These are phyloP conservation scores for Leccinum boreale DNA, from an alignment of 768 basidiomycete genomes.

Conservation along the genomic window DNA sequence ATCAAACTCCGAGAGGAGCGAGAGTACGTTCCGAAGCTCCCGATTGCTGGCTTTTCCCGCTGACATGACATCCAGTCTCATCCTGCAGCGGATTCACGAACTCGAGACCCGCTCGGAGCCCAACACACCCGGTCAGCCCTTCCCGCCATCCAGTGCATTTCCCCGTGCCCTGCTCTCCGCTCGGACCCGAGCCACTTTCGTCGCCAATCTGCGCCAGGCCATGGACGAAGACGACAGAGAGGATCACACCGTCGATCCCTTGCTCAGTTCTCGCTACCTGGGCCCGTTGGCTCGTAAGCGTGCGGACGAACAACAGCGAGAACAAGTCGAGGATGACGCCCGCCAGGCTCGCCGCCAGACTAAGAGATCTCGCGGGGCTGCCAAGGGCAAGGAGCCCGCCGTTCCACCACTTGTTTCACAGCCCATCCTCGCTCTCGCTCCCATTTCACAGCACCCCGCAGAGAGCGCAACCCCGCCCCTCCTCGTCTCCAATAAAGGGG, in stretches of 20 bases:
- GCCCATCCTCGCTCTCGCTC: slow-evolving; percentile 28
- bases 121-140: slow-evolving; percentile 28
- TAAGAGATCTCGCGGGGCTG: slow-evolving; percentile 30
- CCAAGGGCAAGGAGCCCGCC: slow-evolving; percentile 39
- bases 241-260: slow-evolving; percentile 44
- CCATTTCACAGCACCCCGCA: slow-evolving; percentile 15
- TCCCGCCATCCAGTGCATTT: slow-evolving; percentile 44
- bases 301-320: slow-evolving; percentile 40
- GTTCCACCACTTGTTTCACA: slow-evolving; percentile 20
- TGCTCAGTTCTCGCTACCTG: slow-evolving; percentile 44
- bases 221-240: slow-evolving; percentile 42
- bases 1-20: slow-evolving; percentile 58
- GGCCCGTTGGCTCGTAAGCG: slow-evolving; percentile 44
- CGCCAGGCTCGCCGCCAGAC: slow-evolving; percentile 38
- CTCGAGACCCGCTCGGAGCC: slow-evolving; percentile 45
- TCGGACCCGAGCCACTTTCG: slow-evolving; percentile 43
- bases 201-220: slow-evolving; percentile 47
- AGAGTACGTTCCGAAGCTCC: slow-evolving; percentile 42
- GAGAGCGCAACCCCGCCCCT: slow-evolving; percentile 28
- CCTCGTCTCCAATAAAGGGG: slow-evolving; percentile 46
- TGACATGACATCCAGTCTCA: slow-evolving; percentile 35
- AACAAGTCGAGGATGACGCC: slow-evolving; percentile 44
- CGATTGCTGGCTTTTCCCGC: not conserved
- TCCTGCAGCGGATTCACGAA: slow-evolving; percentile 60
- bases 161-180: slow-evolving; percentile 46